A percentile compares a stretch with the other conserved stretches of the same genome.
Conservation (phyloP, 2,329 filamentous ascomycete species). For the Aspergillus clavatus region DNA sequence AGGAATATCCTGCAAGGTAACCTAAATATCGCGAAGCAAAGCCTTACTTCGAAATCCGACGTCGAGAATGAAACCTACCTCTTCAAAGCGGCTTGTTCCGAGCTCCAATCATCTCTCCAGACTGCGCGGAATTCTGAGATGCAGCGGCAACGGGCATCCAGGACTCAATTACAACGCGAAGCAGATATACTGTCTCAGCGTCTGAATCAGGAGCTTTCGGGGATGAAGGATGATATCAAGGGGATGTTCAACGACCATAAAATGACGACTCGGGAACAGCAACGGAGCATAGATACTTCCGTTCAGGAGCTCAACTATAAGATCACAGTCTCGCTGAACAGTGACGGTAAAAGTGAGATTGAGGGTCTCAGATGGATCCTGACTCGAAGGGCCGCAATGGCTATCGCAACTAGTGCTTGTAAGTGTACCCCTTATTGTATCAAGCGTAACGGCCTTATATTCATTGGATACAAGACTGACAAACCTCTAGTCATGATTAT, state of each 20-base stretch:
- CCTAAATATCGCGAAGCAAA: constrained; percentile 71
- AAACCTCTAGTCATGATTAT: constrained; percentile 43
- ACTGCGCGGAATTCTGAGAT: constrained; percentile 71
- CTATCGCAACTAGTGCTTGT: constrained; percentile 51
- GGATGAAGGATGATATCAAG: constrained; percentile 83
- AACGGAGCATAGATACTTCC: constrained; percentile 76
- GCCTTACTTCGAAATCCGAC: constrained; percentile 81
- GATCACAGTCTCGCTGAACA: constrained; percentile 84
- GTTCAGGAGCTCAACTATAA: constrained; percentile 96
- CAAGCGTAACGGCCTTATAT: not conserved
- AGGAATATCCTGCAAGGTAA: constrained; percentile 72
- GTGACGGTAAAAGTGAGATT: constrained; percentile 85
- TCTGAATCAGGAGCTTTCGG: constrained; percentile 74
- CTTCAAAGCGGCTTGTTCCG: constrained; percentile 88
- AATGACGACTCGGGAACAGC: constrained; percentile 84
- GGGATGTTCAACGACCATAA: constrained; percentile 95
- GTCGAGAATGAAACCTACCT: constrained; percentile 94
- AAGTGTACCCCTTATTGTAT: constrained; percentile 19
- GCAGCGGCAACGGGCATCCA: constrained; percentile 75
- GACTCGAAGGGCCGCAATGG: constrained; percentile 59
- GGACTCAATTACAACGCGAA: constrained; percentile 85
- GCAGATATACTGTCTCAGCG: constrained; percentile 87
- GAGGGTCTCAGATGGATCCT: constrained; percentile 86
- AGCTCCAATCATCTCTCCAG: constrained; percentile 80
- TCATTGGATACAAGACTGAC: constrained; percentile 10